Base-by-base conservation (phyloP, 2,329 filamentous ascomycete species). In the Pyrenophora tritici-repentis region DNA sequence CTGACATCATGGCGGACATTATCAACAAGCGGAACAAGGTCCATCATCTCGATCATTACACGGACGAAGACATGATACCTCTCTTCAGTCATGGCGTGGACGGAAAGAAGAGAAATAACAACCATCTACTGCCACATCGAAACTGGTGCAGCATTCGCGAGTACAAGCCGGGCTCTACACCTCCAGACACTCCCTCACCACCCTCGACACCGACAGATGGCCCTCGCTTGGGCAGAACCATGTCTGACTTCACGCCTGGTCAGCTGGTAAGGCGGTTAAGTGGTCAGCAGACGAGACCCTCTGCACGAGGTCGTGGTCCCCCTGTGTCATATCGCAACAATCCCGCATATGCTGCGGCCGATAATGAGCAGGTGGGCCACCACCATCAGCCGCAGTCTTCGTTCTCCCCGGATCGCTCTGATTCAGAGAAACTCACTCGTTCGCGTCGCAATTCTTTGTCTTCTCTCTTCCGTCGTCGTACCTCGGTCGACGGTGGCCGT, bases 141-240 rank as follows among this genome's bases (percentile, higher is more conserved):
- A 99, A 99, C 71, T 99, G 93, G 90, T 97, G 93, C 72, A 90
- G 91, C 2, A 96, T 99, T 63, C 84, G 89, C 45, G 83, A 89
- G 68, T 97, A 96, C 75, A 79, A 84, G 8, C 91, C 92, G 2
- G 90, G 90, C 3, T 52, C 47, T 17, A 95, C 90, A 1, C 91
- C 91, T 10, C 80, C 82, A 3, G 86, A 88, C 1, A 90, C 90
- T 3, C 81, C 79, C 22, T 62, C 66, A 14, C 64, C 63, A 49
- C 72, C 67, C 58, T 61, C 44, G 38, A 73, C 54, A 58, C 65
- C 53, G 36, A 44, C 52, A 24, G 55, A 63, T 31, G 63, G 64
- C 12, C 65, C 64, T 18, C 47, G 57, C 13, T 49, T 67, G 13
- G 57, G 56, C 12, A 66, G 70, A 42, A 67, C 63, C 6, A 53